These are phyloP conservation scores for Musa balbisiana DNA, from an alignment of 202 grass and related monocot genomes.

Conservation along the genomic window DNA sequence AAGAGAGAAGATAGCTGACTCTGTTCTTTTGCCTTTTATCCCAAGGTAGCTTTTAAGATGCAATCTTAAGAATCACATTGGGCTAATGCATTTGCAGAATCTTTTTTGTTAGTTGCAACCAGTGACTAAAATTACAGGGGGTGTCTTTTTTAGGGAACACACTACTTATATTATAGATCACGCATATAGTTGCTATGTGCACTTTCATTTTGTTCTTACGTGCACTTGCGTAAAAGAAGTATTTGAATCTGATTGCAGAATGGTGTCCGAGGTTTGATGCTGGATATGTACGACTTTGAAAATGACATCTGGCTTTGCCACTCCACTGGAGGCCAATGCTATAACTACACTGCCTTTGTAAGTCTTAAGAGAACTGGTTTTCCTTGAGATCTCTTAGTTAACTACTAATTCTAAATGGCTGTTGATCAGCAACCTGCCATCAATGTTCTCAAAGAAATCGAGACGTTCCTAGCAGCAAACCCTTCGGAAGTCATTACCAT, in stretches of 20 bases:
- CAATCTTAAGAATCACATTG: too few species aligned
- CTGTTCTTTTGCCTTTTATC: too few species aligned
- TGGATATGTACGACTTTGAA: conserved; percentile 23
- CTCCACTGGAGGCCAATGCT: conserved; percentile 10
- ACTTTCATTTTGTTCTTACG: too few species aligned
- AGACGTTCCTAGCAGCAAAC: conserved; percentile 16
- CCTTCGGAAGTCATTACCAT: conserved; percentile 21
- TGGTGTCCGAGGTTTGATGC: conserved; percentile 16
- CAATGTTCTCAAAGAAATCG: conserved; percentile 20
- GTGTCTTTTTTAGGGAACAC: too few species aligned
- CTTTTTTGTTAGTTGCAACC: too few species aligned
- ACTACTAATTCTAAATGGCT: background rate
- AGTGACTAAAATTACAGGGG: too few species aligned
- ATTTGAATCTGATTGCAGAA: conserved; percentile 10
- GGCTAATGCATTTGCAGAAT: too few species aligned
- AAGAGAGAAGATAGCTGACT: too few species aligned
- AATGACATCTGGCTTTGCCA: conserved; percentile 25
- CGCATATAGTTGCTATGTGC: background rate
- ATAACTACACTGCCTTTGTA: conserved; percentile 23
- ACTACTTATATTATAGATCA: background rate
- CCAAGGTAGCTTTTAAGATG: too few species aligned
- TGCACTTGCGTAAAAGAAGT: background rate
- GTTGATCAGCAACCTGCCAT: conserved; percentile 19
- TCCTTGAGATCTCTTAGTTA: background rate
- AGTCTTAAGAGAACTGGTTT: background rate